Percentiles rank a stretch among this genome's conserved stretches.
Evolutionary conservation across 2,329 filamentous ascomycete species (phyloP).

Genomic region (Ophiostoma pallidulum): DNA sequence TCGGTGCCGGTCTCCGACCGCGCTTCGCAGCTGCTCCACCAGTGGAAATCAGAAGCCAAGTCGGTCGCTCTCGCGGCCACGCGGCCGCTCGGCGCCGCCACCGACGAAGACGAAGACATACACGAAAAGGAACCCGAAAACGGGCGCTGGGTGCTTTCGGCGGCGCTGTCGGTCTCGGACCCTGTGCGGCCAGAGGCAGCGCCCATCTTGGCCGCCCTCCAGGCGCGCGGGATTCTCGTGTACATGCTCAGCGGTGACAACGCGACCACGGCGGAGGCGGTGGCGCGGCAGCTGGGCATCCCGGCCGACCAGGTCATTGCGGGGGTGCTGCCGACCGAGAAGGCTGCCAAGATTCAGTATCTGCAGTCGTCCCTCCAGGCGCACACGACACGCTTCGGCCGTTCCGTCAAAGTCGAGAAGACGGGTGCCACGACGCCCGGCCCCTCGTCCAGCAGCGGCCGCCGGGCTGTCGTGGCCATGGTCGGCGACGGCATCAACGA

Average conservation of each 20-base stretch:
- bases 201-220: slow-evolving; percentile 54
- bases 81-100: slow-evolving; percentile 18
- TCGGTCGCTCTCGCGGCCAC: slow-evolving; percentile 52
- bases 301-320: slow-evolving; percentile 66
- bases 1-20: slow-evolving; percentile 29
- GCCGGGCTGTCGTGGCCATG: slow-evolving; percentile 60
- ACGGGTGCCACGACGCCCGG: background rate
- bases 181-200: slow-evolving; percentile 66
- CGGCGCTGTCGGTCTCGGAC: slow-evolving; percentile 72
- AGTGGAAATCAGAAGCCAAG: slow-evolving; percentile 55
- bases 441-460: slow-evolving; percentile 20
- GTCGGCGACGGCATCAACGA: slow-evolving; percentile 88
- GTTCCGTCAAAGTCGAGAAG: background rate
- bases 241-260: slow-evolving; percentile 96
- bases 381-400: slow-evolving; percentile 12
- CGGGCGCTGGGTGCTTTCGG: slow-evolving; percentile 51
- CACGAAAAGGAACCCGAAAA: too few relatives aligned
- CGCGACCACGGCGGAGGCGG: slow-evolving; percentile 68
- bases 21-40: slow-evolving; percentile 31
- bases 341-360: slow-evolving; percentile 60
- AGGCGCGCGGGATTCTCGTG: slow-evolving; percentile 57
- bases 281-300: slow-evolving; percentile 69
- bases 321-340: slow-evolving; percentile 76
- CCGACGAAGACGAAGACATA: background rate
- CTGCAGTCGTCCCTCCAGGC: slow-evolving; percentile 46